Evolutionary conservation across 1,139 yeast species (phyloP).

Genomic region (Saccharomyces hybrid): DNA sequence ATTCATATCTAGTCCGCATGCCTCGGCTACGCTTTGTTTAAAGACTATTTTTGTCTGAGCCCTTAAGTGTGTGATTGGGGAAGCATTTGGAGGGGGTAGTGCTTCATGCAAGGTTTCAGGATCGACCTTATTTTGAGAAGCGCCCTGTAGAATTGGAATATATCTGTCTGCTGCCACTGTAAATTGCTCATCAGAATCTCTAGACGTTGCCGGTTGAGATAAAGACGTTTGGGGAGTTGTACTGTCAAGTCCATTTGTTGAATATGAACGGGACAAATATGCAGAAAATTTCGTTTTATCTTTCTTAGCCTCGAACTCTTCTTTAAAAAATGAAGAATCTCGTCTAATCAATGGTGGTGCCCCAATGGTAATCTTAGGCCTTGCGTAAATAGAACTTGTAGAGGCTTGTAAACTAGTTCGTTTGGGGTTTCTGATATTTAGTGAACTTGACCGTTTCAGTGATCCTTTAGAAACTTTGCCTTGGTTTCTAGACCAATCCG

Average conservation of each 20-base stretch:
- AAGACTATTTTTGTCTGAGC: conserved; percentile 67
- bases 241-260: neutral
- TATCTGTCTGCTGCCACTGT: conserved; percentile 35
- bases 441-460: conserved; percentile 19
- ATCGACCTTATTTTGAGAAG: conserved; percentile 33
- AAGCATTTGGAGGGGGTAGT: conserved; percentile 39
- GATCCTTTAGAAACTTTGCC: conserved; percentile 19
- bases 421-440: conserved; percentile 11
- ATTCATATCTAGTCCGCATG: conserved; percentile 83
- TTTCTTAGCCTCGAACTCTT: conserved; percentile 8
- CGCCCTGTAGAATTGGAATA: conserved; percentile 44
- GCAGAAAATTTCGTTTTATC: neutral
- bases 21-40: conserved; percentile 84
- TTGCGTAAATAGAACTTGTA: conserved; percentile 8
- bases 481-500: conserved; percentile 34
- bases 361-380: conserved; percentile 20
- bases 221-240: neutral
- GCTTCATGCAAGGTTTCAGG: conserved; percentile 22
- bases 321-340: conserved; percentile 30
- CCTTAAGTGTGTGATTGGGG: conserved; percentile 50
- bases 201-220: conserved; percentile 2
- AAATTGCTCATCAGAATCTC: conserved; percentile 2
- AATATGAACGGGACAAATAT: conserved; percentile 2
- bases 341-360: conserved; percentile 28
- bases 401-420: neutral